Conservation (phyloP, 305 asterid genomes). For the Plantago lanceolata region DNA sequence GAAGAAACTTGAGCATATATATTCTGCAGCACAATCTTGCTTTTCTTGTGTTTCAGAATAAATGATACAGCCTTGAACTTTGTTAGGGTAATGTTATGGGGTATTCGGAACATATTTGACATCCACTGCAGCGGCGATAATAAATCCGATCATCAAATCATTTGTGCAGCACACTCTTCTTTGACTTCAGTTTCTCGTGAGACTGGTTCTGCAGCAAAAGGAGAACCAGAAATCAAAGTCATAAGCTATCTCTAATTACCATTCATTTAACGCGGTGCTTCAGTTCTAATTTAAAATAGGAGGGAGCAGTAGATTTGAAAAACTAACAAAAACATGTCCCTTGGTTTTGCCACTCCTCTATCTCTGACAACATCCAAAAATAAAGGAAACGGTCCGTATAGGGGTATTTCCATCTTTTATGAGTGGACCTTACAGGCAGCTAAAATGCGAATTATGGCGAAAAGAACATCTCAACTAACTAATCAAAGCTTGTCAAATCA, state of each 20-base stretch:
- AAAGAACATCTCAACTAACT: too few relatives aligned
- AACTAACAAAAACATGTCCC: slow-evolving; percentile 91
- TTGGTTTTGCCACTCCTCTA: slow-evolving; percentile 87
- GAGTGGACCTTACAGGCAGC: too few relatives aligned
- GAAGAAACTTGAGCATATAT: too few relatives aligned
- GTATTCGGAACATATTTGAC: slow-evolving; percentile 6
- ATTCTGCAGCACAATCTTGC: too few relatives aligned
- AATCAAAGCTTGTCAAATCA: too few relatives aligned
- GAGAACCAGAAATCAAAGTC: background rate
- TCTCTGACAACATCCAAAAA: slow-evolving; percentile 71
- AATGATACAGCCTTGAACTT: too few relatives aligned
- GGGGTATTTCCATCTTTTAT: too few relatives aligned
- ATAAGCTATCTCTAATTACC: slow-evolving; percentile 35
- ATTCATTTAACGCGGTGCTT: slow-evolving; percentile 91
- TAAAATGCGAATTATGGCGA: too few relatives aligned
- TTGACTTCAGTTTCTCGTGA: slow-evolving; percentile 67
- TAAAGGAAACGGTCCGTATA: background rate
- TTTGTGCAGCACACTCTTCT: slow-evolving; percentile 74
- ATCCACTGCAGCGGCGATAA: background rate
- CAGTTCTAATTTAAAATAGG: too few relatives aligned
- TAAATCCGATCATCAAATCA: slow-evolving; percentile 27
- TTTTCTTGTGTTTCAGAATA: too few relatives aligned
- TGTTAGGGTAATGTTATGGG: background rate
- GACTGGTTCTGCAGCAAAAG: slow-evolving; percentile 44
- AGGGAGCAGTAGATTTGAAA: slow-evolving; percentile 76